Percentiles rank a stretch among this genome's conserved stretches.
These are phyloP conservation scores for Meyerozyma guilliermondii DNA, from an alignment of 1,139 yeast species.

Conservation along the genomic window DNA sequence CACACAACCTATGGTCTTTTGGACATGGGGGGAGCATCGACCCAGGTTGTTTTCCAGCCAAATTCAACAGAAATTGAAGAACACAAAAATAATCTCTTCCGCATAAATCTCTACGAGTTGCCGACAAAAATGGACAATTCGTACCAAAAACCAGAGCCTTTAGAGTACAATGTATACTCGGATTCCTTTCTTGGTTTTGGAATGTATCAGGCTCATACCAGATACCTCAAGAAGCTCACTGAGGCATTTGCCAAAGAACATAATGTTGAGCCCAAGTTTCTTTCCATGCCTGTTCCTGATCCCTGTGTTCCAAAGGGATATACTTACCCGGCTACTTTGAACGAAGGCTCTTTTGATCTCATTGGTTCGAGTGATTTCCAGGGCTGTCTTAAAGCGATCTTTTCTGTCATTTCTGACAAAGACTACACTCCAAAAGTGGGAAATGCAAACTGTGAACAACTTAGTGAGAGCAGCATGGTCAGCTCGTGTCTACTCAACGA, in stretches of 20 bases:
- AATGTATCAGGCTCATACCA: slow-evolving; percentile 59
- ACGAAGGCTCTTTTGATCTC: slow-evolving; percentile 29
- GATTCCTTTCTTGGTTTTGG: slow-evolving; percentile 78
- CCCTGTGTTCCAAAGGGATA: slow-evolving; percentile 61
- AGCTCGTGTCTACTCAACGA: slow-evolving; percentile 51
- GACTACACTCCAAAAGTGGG: slow-evolving; percentile 19
- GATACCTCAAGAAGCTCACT: slow-evolving; percentile 40
- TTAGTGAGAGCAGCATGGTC: slow-evolving; percentile 24
- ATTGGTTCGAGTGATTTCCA: slow-evolving; percentile 58
- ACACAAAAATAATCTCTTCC: slow-evolving; percentile 51
- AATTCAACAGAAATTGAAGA: slow-evolving; percentile 48
- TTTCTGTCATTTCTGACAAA: slow-evolving; percentile 45
- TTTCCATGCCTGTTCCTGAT: slow-evolving; percentile 34
- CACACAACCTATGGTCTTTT: slow-evolving; percentile 67
- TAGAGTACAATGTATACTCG: slow-evolving; percentile 53
- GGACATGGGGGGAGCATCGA: slow-evolving; percentile 88
- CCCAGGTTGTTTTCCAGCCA: slow-evolving; percentile 79
- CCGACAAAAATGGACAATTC: slow-evolving; percentile 11
- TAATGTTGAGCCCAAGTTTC: slow-evolving; percentile 9
- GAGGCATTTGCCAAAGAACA: slow-evolving; percentile 16
- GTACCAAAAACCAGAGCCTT: slow-evolving; percentile 14
- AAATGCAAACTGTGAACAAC: slow-evolving; percentile 23
- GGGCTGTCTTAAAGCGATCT: slow-evolving; percentile 48
- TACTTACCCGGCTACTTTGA: slow-evolving; percentile 18
- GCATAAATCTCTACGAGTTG: slow-evolving; percentile 42